Evolutionary conservation across 2,329 filamentous ascomycete species (phyloP).

Genomic region (Penicillium sp.): DNA sequence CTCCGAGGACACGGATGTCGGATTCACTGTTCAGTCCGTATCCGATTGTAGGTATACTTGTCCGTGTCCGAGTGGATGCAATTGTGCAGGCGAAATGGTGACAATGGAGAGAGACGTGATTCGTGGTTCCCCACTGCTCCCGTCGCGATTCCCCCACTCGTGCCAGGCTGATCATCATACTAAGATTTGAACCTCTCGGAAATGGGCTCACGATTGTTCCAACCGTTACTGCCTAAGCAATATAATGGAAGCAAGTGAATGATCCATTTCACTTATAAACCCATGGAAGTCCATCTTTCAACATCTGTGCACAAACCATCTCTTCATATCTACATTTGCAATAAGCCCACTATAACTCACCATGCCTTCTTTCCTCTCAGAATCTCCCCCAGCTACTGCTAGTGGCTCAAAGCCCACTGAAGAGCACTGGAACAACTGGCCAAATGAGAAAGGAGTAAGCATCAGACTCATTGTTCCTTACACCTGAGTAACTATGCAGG

Average conservation of each 20-base stretch:
- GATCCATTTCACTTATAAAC: background rate
- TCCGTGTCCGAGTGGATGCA: background rate
- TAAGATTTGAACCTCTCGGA: no score
- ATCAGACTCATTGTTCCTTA: background rate
- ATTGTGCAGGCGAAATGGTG: background rate
- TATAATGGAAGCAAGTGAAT: no score
- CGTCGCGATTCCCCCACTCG: constrained; percentile 22
- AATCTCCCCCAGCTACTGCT: background rate
- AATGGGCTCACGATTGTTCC: no score
- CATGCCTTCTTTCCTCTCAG: constrained; percentile 5
- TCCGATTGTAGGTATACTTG: background rate
- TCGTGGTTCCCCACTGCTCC: background rate
- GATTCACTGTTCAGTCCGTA: background rate
- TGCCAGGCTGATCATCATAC: no score
- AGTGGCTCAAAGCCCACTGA: background rate
- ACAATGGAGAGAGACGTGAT: background rate
- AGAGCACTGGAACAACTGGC: constrained; percentile 48
- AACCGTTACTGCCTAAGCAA: no score
- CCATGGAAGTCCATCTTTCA: no score
- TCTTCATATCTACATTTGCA: background rate
- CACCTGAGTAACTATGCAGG: no score
- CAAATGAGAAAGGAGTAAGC: constrained; percentile 53
- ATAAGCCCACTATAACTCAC: background rate
- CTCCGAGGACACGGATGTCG: background rate
- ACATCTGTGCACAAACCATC: no score